phyloP scores from a whole-genome alignment of 2,329 filamentous ascomycete genomes.

The Verticillium nonalfalfae region DNA sequence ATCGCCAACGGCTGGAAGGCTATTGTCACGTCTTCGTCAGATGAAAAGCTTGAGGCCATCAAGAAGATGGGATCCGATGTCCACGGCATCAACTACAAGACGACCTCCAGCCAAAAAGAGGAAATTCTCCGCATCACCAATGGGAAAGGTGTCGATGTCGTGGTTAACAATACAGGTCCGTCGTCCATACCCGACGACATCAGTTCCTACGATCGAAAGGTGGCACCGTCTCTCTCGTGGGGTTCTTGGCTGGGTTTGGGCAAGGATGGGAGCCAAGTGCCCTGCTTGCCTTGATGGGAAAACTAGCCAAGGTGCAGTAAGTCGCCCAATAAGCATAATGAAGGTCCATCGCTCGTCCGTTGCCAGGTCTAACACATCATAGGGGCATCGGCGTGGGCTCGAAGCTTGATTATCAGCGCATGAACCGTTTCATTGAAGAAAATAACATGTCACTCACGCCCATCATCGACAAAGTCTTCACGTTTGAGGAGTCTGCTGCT shows the following conservation, averaged over 20 bases:
- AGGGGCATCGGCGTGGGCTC: conserved; percentile 3
- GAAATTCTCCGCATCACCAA: conserved; percentile 14
- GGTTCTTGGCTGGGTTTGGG: conserved; percentile 1
- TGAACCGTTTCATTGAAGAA: conserved; percentile 3
- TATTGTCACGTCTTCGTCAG: conserved; percentile 21
- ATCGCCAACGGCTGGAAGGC: conserved; percentile 15
- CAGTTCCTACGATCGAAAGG: not conserved
- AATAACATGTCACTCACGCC: not conserved
- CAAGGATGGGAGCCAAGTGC: conserved; percentile 1
- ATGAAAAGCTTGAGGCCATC: conserved; percentile 16
- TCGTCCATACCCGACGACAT: conserved; percentile 14
- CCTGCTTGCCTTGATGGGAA: conserved; percentile 2
- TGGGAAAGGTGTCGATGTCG: conserved; percentile 17
- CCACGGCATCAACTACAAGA: conserved; percentile 18
- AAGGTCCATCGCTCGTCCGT: not conserved
- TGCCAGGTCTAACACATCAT: not conserved
- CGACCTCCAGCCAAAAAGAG: conserved; percentile 7
- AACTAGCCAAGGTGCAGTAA: conserved; percentile 4
- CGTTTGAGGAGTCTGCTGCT: conserved; percentile 2
- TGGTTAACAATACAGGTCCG: conserved; percentile 19
- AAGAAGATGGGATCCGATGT: conserved; percentile 12
- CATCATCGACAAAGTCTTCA: conserved; percentile 1
- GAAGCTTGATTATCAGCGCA: not conserved
- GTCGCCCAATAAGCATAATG: not conserved
- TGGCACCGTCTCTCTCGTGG: conserved; percentile 1